Evolutionary conservation across 2,329 filamentous ascomycete species (phyloP).

Genomic region (Pseudogymnoascus destructans): DNA sequence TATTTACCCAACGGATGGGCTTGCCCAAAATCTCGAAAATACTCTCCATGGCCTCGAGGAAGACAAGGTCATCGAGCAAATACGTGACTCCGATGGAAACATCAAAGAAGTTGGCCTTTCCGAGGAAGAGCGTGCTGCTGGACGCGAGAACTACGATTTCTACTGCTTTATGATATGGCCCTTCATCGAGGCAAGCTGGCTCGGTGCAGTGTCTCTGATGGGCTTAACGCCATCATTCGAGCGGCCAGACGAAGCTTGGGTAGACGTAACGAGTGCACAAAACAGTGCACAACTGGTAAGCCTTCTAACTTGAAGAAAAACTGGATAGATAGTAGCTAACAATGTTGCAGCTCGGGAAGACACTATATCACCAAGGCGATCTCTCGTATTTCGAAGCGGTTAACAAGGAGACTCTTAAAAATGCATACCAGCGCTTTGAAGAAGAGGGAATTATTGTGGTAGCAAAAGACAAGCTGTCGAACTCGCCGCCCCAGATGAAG

Average conservation of each 20-base stretch:
- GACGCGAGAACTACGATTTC: conserved; percentile 93
- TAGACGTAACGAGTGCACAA: conserved; percentile 65
- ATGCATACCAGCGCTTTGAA: conserved; percentile 76
- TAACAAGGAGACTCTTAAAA: conserved; percentile 95
- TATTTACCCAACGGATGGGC: conserved; percentile 81
- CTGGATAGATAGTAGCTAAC: conserved; percentile 18
- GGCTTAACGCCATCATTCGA: conserved; percentile 62
- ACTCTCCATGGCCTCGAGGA: conserved; percentile 65
- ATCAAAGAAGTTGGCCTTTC: conserved; percentile 62
- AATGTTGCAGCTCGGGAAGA: conserved; percentile 64
- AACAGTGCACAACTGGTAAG: conserved; percentile 67
- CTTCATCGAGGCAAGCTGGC: conserved; percentile 89
- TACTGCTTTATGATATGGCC: conserved; percentile 99
- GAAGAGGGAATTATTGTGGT: conserved; percentile 81
- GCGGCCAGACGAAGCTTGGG: conserved; percentile 52
- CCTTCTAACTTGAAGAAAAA: conserved; percentile 12
- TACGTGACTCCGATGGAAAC: conserved; percentile 39
- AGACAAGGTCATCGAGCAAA: conserved; percentile 63
- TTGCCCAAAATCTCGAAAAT: conserved; percentile 66
- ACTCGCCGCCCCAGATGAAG: conserved; percentile 47
- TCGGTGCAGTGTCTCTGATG: conserved; percentile 77
- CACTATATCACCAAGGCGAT: conserved; percentile 92
- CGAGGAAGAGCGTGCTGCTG: conserved; percentile 59
- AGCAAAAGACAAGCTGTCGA: conserved; percentile 53
- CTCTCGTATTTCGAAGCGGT: conserved; percentile 96